Evolutionary conservation across 805 yeast genomes (phyloP).

Genomic region (Kregervanrija fluxuum): DNA sequence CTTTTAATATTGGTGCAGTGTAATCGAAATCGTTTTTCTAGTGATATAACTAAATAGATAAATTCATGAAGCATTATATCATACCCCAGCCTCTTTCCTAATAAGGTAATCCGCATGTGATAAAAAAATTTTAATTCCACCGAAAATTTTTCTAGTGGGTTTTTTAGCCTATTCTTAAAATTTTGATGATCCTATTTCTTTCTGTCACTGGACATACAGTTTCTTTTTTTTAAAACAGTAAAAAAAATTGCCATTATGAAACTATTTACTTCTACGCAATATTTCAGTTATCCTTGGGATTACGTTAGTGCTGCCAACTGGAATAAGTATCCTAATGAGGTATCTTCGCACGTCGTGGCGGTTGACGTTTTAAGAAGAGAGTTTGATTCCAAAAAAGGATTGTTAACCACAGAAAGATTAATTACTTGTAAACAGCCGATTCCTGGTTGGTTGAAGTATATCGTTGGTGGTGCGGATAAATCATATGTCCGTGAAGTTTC

Average conservation of each 20-base stretch:
- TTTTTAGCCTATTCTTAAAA: not conserved
- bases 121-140: no score
- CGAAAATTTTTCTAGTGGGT: not conserved
- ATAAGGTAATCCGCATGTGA: slow-evolving; percentile 7
- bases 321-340: slow-evolving; percentile 94
- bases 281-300: slow-evolving; percentile 83
- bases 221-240: no score
- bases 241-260: slow-evolving; percentile 48
- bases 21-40: no score
- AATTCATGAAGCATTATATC: no score
- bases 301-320: slow-evolving; percentile 94
- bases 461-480: slow-evolving; percentile 66
- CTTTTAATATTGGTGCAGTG: no score
- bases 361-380: slow-evolving; percentile 83
- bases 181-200: no score
- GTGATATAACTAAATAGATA: no score
- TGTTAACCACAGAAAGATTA: slow-evolving; percentile 73
- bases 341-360: slow-evolving; percentile 85
- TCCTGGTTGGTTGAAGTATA: slow-evolving; percentile 68
- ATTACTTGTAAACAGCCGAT: slow-evolving; percentile 84
- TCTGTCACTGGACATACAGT: no score
- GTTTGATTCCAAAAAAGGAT: slow-evolving; percentile 42
- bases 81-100: no score
- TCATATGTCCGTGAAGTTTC: slow-evolving; percentile 87
- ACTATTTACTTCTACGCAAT: slow-evolving; percentile 62